Base-by-base conservation (phyloP, 2,329 filamentous ascomycete genomes). In the Zasmidium citrigriseum region DNA sequence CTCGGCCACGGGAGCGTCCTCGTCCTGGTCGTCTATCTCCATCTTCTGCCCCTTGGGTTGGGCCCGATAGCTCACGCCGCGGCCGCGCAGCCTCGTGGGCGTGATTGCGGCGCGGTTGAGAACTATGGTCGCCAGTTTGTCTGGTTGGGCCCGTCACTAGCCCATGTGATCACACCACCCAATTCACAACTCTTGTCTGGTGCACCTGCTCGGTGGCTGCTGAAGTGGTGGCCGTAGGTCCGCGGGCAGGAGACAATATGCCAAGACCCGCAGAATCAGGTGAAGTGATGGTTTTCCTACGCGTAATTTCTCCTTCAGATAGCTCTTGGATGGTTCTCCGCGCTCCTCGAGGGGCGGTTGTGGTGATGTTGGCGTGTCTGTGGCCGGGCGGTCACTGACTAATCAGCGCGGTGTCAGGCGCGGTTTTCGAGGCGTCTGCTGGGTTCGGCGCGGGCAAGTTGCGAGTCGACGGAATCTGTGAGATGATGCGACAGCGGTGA, bases 101-200 rank as follows among this genome's bases (percentile, higher is more conserved):
- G 68, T 72, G 52, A 67, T 66, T 64, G 68, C 65, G 56, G 66
- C 55, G 57, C 67, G 67, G 59, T 68, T 71, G 41, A 72, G 53
- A 50, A 69, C 65, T 45, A 72, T 63, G 55, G 71, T 72, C 63
- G 71, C 71, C 71, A 73, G 64, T 48, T 66, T 73, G 67, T 46
- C 61, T 57, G 45, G 24, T 48, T n/a, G 53, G 58, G 59, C 44
- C 44, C 18, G 46, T 18, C 47, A 24, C 38, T 57, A 61, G 59
- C 62, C 60, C 64, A 66, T 66, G 57, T 60, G 60, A 63, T 55
- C 27, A 14, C 23, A 48, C 24, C 53, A 18, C 22, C 21, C 27
- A 25, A 27, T 38, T 45, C 10, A 27, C n/a, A 46, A 18, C 55
- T 53, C 38, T 51, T 54, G 20, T 52, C 45, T 51, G 46, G 14